Percentiles rank a stretch among this genome's conserved stretches.
Conservation (phyloP, 2,329 filamentous ascomycete genomes). For the Didymella exigua region DNA sequence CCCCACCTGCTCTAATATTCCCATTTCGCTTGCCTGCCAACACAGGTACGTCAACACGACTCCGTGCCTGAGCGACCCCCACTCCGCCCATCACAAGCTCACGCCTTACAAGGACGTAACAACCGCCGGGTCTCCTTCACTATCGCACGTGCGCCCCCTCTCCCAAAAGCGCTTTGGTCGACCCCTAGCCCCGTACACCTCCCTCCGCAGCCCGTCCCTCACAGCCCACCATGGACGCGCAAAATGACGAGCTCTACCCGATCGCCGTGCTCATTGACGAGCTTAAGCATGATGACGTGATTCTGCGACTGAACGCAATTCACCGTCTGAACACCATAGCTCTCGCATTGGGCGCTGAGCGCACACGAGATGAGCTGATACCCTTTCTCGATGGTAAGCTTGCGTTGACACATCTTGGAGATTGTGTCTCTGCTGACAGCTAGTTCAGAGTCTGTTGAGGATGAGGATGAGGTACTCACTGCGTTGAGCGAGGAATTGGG, state of each 20-base stretch:
- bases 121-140: conserved; percentile 6
- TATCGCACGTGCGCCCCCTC: conserved; percentile 22
- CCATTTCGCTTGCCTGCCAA: conserved; percentile 34
- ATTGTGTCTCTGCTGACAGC: conserved; percentile 41
- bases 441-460: conserved; percentile 88
- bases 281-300: conserved; percentile 99
- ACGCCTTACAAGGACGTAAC: conserved; percentile 15
- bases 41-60: conserved; percentile 46
- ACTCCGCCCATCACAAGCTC: conserved; percentile 32
- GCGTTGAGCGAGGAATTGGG: conserved; percentile 96
- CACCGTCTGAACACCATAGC: conserved; percentile 98
- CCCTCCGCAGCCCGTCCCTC: conserved; percentile 25
- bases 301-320: conserved; percentile 97
- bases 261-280: conserved; percentile 99
- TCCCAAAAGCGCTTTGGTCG: conserved; percentile 22
- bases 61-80: conserved; percentile 30
- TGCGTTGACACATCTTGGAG: background rate
- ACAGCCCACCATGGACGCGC: conserved; percentile 75
- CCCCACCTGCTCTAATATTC: conserved; percentile 29
- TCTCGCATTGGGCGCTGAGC: conserved; percentile 90
- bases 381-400: conserved; percentile 95
- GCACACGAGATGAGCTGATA: conserved; percentile 97
- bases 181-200: conserved; percentile 27
- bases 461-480: conserved; percentile 97
- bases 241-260: conserved; percentile 98